phyloP scores from a whole-genome alignment of 1,284 basidiomycete genomes.

The Thecaphora thlaspeos region DNA sequence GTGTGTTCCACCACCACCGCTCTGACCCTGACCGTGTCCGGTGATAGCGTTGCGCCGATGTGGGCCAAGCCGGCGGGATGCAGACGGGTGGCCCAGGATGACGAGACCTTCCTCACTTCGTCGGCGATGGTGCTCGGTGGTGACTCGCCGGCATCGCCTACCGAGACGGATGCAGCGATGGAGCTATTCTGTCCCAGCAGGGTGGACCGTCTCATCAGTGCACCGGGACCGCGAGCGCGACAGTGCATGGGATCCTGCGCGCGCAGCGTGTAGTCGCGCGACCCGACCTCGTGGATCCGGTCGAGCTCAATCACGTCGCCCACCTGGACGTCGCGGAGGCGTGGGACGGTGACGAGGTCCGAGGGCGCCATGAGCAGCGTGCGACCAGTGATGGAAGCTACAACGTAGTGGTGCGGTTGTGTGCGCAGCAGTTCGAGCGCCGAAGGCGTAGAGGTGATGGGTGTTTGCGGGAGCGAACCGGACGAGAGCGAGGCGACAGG shows the following conservation, averaged over 20 bases:
- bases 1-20: slow-evolving; percentile 95
- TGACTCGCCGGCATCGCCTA: too few relatives aligned
- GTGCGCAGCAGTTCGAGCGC: slow-evolving; percentile 60
- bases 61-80: slow-evolving; percentile 48
- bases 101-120: neutral
- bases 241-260: slow-evolving; percentile 56
- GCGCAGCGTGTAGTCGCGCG: slow-evolving; percentile 87
- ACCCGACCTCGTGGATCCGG: slow-evolving; percentile 88
- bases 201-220: slow-evolving; percentile 7
- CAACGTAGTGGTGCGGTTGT: slow-evolving; percentile 80
- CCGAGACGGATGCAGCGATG: neutral
- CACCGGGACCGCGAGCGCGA: slow-evolving; percentile 13
- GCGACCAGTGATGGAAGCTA: slow-evolving; percentile 82
- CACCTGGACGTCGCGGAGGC: slow-evolving; percentile 67
- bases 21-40: slow-evolving; percentile 66
- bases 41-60: slow-evolving; percentile 40
- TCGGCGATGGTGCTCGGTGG: neutral
- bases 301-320: slow-evolving; percentile 82
- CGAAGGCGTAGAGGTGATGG: slow-evolving; percentile 9
- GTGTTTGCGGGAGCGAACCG: neutral
- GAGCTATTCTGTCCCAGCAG: neutral
- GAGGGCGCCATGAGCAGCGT: slow-evolving; percentile 84
- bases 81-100: slow-evolving; percentile 46
- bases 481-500: neutral
- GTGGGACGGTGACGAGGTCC: slow-evolving; percentile 88